phyloP scores from a whole-genome alignment of 805 yeast species.

The Phaffomyces antillensis region DNA sequence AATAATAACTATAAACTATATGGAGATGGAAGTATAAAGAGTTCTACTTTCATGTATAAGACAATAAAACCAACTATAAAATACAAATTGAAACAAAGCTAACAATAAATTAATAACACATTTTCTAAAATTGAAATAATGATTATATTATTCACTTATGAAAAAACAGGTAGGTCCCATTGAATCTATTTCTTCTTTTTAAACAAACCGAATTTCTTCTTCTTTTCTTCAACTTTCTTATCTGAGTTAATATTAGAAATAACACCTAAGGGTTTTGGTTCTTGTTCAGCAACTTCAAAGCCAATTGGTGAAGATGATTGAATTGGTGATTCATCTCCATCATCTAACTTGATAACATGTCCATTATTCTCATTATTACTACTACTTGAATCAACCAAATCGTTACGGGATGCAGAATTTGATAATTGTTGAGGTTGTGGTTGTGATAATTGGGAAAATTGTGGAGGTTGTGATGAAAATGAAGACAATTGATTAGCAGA shows the following conservation, averaged over 20 bases:
- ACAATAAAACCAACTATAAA: no score
- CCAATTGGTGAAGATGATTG: not conserved
- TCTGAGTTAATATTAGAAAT: slow-evolving; percentile 1
- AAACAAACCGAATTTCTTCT: slow-evolving; percentile 9
- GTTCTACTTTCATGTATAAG: no score
- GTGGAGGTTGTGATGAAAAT: not conserved
- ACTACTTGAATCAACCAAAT: not conserved
- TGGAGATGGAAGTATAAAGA: no score
- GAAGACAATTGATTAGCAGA: slow-evolving; percentile 3
- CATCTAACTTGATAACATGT: not conserved
- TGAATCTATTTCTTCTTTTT: slow-evolving; percentile 4
- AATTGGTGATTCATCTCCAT: not conserved
- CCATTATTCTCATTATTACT: no score
- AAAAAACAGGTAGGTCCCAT: not conserved
- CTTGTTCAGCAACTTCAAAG: not conserved
- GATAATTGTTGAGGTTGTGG: not conserved
- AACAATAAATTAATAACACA: no score
- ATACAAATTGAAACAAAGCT: no score
- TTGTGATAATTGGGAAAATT: not conserved
- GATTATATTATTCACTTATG: no score
- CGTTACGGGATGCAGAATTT: slow-evolving; percentile 5
- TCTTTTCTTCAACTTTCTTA: slow-evolving; percentile 2
- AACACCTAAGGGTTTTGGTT: slow-evolving; percentile 10
- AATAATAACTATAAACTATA: no score
- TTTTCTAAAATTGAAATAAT: no score